Evolutionary conservation across 1,284 basidiomycete species (phyloP), one percentile per base, ranked within the genome.

Genomic region (Neolentinus lepideus): DNA sequence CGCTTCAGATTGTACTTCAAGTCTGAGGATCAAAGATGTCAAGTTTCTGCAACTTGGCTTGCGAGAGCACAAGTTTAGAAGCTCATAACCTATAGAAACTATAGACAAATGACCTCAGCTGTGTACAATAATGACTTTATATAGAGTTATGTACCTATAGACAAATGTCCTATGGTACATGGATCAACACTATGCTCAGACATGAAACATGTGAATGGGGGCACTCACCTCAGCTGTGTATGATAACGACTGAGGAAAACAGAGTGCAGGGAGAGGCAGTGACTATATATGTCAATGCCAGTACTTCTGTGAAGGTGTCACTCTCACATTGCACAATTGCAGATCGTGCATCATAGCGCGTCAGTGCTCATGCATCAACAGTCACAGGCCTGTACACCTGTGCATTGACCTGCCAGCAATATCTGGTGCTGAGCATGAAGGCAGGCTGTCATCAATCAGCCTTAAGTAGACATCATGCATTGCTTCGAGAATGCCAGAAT

Each of bases 1-100:
- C 27, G 47, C 47, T 26, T 10, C 47, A 21, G 27, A 29, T 25
- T 12, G 24, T 26, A 29, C 14, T 4, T 50, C 22, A 12, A 50
- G 22, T 12, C 11, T 22, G 27, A 26, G 47, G n/a, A n/a, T 50
- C 47, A 50, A 25, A 25, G 16, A 21, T 25, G 19, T n/a, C 9
- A 35, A 43, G 47, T 11, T 50, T 50, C 27, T 22, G 27, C 16
- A 21, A 29, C 22, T 50, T 21, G 47, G 47, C 24, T 50, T 50
- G 22, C 47, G n/a, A 29, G 47, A 50, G 24, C 8, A 10, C 47
- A 16, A 50, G n/a, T 3, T 50, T 16, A n/a, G 47, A 11, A 21
- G 47, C 47, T 50, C 47, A 50, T 50, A 50, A 50, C 47, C 47
- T 50, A 21, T 50, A 43, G 38, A 43, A 43, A n/a, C 38, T 43